A percentile compares a stretch with the other conserved stretches of the same genome.
phyloP scores from a whole-genome alignment of 345 rosid genomes.

The Populus simonii region DNA sequence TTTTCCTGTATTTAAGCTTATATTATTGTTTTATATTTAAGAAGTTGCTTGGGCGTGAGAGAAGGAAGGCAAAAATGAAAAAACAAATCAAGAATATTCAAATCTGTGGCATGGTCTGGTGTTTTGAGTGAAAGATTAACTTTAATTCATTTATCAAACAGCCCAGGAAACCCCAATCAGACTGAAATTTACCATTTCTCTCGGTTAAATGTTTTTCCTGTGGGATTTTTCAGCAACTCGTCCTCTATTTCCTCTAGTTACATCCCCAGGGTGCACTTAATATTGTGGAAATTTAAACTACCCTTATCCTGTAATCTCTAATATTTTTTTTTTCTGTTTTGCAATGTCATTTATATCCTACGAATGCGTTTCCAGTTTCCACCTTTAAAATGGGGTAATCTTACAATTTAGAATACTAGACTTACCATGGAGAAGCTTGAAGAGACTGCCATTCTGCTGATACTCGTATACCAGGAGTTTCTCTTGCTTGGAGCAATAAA shows the following conservation, averaged over 20 bases:
- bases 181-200: not conserved
- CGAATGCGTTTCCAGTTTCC: not conserved
- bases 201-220: not conserved
- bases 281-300: not conserved
- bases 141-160: no score
- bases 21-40: no score
- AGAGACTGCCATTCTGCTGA: conserved; percentile 54
- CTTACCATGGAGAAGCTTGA: conserved; percentile 56
- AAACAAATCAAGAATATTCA: no score
- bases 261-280: not conserved
- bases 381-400: not conserved
- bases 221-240: not conserved
- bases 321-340: no score
- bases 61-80: no score
- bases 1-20: not conserved
- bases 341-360: not conserved
- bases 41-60: no score
- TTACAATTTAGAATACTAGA: not conserved
- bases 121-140: no score
- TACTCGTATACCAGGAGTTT: conserved; percentile 56
- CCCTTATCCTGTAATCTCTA: not conserved
- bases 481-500: conserved; percentile 61
- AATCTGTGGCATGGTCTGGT: no score
- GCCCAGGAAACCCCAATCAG: not conserved
- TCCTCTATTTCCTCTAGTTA: not conserved